Conservation (phyloP, 1,284 basidiomycete genomes). For the Leccinum pachyderme region DNA sequence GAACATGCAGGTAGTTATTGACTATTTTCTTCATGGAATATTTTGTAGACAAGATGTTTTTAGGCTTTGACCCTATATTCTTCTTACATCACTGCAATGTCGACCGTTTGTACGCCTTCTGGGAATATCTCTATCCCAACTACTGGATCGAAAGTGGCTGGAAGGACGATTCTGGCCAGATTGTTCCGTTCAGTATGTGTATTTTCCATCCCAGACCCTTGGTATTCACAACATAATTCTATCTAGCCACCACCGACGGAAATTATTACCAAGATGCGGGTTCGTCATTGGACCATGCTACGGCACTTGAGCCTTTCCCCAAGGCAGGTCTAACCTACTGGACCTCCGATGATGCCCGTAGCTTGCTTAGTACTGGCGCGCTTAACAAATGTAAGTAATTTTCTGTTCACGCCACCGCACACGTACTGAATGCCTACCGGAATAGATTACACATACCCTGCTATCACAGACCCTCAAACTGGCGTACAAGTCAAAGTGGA, state of each 20-base stretch:
- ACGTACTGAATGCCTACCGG: background rate
- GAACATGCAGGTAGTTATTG: conserved; percentile 15
- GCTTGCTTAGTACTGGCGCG: background rate
- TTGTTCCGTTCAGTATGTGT: conserved; percentile 9
- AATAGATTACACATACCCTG: conserved; percentile 21
- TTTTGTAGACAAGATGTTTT: background rate
- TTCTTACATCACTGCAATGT: conserved; percentile 19
- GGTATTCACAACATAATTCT: background rate
- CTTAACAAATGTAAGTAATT: conserved; percentile 6
- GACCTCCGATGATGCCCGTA: conserved; percentile 12
- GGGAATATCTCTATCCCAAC: conserved; percentile 18
- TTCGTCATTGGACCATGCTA: background rate
- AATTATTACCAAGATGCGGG: background rate
- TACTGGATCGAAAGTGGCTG: conserved; percentile 18
- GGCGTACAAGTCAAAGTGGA: conserved; percentile 13
- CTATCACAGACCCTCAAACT: conserved; percentile 8
- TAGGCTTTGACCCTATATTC: conserved; percentile 19
- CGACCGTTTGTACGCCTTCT: conserved; percentile 19
- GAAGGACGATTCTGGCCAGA: conserved; percentile 4
- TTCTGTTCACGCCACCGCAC: background rate
- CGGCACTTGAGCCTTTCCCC: conserved; percentile 14
- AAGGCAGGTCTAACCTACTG: conserved; percentile 1
- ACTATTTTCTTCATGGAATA: background rate
- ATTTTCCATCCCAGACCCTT: background rate
- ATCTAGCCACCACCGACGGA: conserved; percentile 2